These are phyloP conservation scores for Inonotus obliquus DNA, from an alignment of 1,284 basidiomycete genomes.

Conservation along the genomic window DNA sequence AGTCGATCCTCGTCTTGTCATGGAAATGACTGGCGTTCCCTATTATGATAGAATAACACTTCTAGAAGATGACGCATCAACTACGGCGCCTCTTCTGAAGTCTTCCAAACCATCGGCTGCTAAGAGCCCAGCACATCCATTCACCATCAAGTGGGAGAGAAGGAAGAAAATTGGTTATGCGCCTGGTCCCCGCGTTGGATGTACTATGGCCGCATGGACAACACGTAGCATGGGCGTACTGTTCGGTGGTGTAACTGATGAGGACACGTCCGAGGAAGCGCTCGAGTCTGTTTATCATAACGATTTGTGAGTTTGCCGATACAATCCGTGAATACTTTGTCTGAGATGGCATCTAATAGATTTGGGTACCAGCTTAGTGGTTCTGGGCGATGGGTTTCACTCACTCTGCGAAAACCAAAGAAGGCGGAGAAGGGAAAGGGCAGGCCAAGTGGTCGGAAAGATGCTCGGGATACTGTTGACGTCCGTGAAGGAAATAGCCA, in stretches of 20 bases:
- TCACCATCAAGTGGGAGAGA: conserved; percentile 79
- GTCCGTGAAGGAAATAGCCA: conserved; percentile 20
- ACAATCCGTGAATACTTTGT: neutral
- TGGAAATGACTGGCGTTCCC: neutral
- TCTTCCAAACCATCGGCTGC: conserved; percentile 30
- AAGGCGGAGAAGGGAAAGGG: conserved; percentile 43
- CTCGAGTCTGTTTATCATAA: conserved; percentile 85
- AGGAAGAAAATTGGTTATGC: conserved; percentile 78
- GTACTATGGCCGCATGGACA: conserved; percentile 81
- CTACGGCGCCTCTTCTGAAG: conserved; percentile 16
- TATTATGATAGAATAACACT: conserved; percentile 32
- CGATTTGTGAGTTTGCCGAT: conserved; percentile 54
- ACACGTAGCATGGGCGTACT: conserved; percentile 69
- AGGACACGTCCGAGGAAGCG: conserved; percentile 83
- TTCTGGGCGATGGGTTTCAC: conserved; percentile 77
- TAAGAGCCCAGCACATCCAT: conserved; percentile 41
- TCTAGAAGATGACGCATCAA: conserved; percentile 25
- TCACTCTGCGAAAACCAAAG: conserved; percentile 70
- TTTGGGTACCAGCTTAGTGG: conserved; percentile 78
- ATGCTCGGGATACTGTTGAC: conserved; percentile 31
- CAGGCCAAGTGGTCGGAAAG: conserved; percentile 32
- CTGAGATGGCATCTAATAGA: conserved; percentile 32
- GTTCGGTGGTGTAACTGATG: conserved; percentile 91
- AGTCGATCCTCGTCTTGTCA: neutral
- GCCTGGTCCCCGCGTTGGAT: conserved; percentile 70